Conservation (phyloP, 192 early-diverging fungal genomes). For the Umbelopsis sp. region DNA sequence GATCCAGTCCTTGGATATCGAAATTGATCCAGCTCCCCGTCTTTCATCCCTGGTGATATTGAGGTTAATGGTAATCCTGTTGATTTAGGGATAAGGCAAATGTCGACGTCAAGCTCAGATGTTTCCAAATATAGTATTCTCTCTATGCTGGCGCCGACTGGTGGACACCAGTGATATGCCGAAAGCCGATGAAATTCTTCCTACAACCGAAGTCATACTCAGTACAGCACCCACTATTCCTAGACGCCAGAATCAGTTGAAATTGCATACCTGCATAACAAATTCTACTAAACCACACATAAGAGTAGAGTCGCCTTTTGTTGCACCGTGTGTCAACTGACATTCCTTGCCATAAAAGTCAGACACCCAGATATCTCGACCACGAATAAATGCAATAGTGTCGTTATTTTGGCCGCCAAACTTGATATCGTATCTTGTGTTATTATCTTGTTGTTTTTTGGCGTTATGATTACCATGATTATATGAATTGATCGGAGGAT, state of each 20-base stretch:
- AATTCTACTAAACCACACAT: conserved; percentile 66
- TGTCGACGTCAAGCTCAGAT: conserved; percentile 59
- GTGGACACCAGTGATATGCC: conserved; percentile 62
- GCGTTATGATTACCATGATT: not conserved
- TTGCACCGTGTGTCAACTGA: conserved; percentile 59
- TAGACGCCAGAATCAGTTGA: not conserved
- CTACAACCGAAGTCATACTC: too few relatives aligned
- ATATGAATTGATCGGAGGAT: conserved; percentile 12
- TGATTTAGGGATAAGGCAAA: conserved; percentile 16
- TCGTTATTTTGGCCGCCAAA: conserved; percentile 54
- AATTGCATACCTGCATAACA: conserved; percentile 60
- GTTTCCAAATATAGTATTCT: conserved; percentile 62
- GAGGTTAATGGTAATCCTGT: conserved; percentile 1
- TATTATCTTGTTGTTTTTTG: not conserved
- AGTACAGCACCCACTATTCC: not conserved
- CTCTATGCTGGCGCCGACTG: conserved; percentile 20
- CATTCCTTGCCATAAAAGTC: conserved; percentile 52
- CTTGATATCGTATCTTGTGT: conserved; percentile 52
- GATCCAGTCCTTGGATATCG: conserved; percentile 66
- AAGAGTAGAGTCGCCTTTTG: conserved; percentile 43
- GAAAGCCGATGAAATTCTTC: conserved; percentile 71
- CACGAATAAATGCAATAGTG: conserved; percentile 58
- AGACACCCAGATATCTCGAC: conserved; percentile 65
- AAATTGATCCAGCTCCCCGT: conserved; percentile 50
- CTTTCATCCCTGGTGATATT: conserved; percentile 23